Evolutionary conservation across 192 early-diverging fungal genomes (phyloP), one percentile per base, ranked within the genome.

Genomic region (Coemansia sp.): DNA sequence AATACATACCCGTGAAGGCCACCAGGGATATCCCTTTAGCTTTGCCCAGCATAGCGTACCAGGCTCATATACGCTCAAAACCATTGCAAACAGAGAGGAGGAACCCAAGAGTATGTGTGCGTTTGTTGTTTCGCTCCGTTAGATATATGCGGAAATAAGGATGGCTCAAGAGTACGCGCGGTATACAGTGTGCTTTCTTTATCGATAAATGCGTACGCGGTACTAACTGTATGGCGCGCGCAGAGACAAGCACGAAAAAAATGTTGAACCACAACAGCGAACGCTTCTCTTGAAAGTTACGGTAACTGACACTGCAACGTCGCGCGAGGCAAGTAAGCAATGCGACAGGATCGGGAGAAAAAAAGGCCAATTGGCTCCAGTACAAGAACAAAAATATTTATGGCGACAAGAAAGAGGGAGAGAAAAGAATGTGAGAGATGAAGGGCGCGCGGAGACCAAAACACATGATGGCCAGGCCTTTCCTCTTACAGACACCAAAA

Each of bases 11-110:
- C 75, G 74, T 44, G 81, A 77, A 5, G 81, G 81, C 81, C 81
- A 82, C 81, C 81, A 82, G 20, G 81, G 81, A 28, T 82, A 82
- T 15, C 81, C 81, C 53, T 82, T 78, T 38, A 82, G 70, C 57
- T 82, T 82, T 50, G 75, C 81, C 81, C 81, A 82, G 59, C 81
- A 82, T 29, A 82, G 47, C 34, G 75, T 82, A 52, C 75, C 81
- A 1, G 81, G 50, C 40, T 59, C 65, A 64, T 82, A 82, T 36
- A 53, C 58, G 23, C 14, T 71, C 40, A 82, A 65, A 50, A 75
- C 74, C 81, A 82, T 82, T 58, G 30, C 25, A 17, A 55, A 4
- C 8, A 41, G 30, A 31, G 17, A 31, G 28, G 23, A 50, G 40
- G n/a, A n/a, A n/a, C 15, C 25, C 28, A 48, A 58, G 48, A 27